Base-by-base conservation (phyloP, 257 asterid genomes). In the Leonotis leonurus region DNA sequence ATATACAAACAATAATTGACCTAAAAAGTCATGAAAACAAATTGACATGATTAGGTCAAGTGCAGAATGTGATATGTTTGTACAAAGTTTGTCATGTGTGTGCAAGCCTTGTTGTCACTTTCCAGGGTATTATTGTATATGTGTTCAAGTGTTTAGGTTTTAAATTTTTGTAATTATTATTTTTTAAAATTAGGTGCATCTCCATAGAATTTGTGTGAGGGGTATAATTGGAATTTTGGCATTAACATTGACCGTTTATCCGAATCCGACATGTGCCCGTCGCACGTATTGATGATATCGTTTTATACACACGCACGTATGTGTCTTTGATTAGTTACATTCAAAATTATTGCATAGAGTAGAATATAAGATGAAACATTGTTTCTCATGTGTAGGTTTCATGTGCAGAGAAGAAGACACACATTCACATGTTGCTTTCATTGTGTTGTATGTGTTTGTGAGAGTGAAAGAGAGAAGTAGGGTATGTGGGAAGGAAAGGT, bases 171-270 rank as follows among this genome's bases (percentile, higher is more conserved):
- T n/a, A n/a, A n/a, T n/a, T n/a, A n/a, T n/a, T n/a, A n/a, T 20
- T 32, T 22, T 27, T 27, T 27, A 3, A 27, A 0, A 2, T 57
- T 74, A 77, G 83, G 80, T 35, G 62, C 82, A 83, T 80, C 82
- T 80, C 82, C 67, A 37, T 46, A 68, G 64, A 14, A 24, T 52
- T 13, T 49, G 17, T 24, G 32, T 32, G 60, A 52, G 45, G 45
- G 61, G 61, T 18, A 35, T 56, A 3, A 0, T 54, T 30, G 60
- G 16, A 37, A 53, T 30, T 30, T 8, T 30, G 7, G 7, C 35
- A 30, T 4, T 30, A 30, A n/a, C n/a, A n/a, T n/a, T n/a, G n/a
- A n/a, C n/a, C n/a, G n/a, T n/a, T n/a, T n/a, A n/a, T n/a, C n/a
- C n/a, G n/a, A n/a, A n/a, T n/a, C 18, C 27, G 14, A 4, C 56